Percentiles rank a stretch among this genome's conserved stretches.
phyloP scores from a whole-genome alignment of 257 asterid species.

The Haberlea rhodopensis region DNA sequence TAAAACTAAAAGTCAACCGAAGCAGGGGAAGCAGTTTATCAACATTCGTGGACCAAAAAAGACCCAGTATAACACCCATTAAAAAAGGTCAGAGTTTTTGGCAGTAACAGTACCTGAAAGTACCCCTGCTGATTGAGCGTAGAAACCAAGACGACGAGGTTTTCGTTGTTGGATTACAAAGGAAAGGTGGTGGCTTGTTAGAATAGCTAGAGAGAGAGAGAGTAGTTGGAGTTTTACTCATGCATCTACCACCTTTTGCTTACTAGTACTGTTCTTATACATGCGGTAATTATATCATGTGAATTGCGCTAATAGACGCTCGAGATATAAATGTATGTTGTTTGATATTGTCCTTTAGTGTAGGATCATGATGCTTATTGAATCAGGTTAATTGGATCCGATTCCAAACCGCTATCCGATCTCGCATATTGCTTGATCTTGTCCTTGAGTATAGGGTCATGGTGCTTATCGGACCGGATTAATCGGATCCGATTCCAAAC shows the following conservation, averaged over 20 bases:
- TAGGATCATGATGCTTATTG: no score
- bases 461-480: no score
- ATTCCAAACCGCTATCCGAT: no score
- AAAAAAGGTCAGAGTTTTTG: no score
- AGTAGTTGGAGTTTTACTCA: conserved; percentile 50
- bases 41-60: conserved; percentile 12
- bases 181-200: conserved; percentile 27
- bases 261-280: conserved; percentile 34
- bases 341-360: no score
- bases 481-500: no score
- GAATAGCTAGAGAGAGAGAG: no score
- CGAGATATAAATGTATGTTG: no score
- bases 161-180: conserved; percentile 26
- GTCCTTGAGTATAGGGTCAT: no score
- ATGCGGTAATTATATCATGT: not conserved
- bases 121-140: conserved; percentile 8
- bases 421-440: no score
- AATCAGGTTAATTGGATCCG: no score
- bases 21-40: conserved; percentile 41
- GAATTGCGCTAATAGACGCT: no score
- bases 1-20: conserved; percentile 47
- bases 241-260: conserved; percentile 71
- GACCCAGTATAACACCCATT: conserved; percentile 7
- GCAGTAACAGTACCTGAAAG: conserved; percentile 31
- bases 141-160: conserved; percentile 24